These are phyloP conservation scores for Chara braunii DNA, from an alignment of 139 green algal species.

Conservation along the genomic window DNA sequence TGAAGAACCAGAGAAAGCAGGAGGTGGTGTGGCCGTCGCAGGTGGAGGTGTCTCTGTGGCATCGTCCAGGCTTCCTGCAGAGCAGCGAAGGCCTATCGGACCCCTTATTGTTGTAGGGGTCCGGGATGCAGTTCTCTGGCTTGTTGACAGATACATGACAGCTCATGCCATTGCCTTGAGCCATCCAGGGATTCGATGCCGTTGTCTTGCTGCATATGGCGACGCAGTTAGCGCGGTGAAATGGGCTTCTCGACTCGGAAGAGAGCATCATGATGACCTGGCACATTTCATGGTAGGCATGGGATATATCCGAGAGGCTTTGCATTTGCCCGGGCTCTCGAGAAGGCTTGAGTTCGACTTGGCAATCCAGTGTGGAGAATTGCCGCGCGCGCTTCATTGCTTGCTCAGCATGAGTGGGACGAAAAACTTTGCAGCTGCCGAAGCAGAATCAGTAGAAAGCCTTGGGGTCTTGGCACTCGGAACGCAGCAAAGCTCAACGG, in stretches of 20 bases:
- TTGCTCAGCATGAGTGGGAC: conserved; percentile 12
- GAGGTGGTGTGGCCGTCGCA: conserved; percentile 20
- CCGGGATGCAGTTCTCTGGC: conserved; percentile 32
- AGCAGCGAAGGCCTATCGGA: conserved; percentile 31
- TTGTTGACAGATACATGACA: conserved; percentile 34
- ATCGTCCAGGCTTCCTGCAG: conserved; percentile 13
- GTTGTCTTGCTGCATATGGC: conserved; percentile 32
- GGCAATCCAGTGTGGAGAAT: conserved; percentile 17
- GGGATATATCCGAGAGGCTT: conserved; percentile 27
- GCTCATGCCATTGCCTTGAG: conserved; percentile 28
- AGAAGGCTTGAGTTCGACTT: conserved; percentile 29
- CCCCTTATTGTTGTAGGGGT: conserved; percentile 32
- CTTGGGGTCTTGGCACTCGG: no score
- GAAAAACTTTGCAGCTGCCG: neutral
- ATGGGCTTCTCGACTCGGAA: conserved; percentile 25
- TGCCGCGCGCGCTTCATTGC: conserved; percentile 19
- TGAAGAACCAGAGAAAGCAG: conserved; percentile 2
- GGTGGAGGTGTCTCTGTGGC: conserved; percentile 24
- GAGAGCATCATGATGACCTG: conserved; percentile 40
- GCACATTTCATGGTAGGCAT: conserved; percentile 39
- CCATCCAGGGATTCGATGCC: conserved; percentile 33
- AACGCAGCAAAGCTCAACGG: no score
- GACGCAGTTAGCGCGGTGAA: conserved; percentile 35
- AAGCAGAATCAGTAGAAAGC: neutral
- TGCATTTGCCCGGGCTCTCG: conserved; percentile 29